Percentiles rank a stretch among this genome's conserved stretches.
phyloP scores from a whole-genome alignment of 2,329 filamentous ascomycete genomes.

The Cladosporium sphaerospermum region DNA sequence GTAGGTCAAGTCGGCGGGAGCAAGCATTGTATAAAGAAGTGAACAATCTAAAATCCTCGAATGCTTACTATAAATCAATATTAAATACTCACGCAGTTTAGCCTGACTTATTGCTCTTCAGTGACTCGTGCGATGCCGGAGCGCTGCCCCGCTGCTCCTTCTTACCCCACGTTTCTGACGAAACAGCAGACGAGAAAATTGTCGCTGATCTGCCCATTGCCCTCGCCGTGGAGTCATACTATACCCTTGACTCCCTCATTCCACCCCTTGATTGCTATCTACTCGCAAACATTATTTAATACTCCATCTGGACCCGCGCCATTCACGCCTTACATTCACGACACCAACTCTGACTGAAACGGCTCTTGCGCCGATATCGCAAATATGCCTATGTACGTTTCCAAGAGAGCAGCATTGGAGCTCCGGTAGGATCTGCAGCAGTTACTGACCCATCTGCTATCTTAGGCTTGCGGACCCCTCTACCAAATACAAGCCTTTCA shows the following conservation, averaged over 20 bases:
- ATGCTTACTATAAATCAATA: no score
- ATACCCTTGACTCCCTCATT: background rate
- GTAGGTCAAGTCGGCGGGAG: no score
- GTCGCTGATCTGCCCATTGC: background rate
- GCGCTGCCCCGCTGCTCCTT: slow-evolving; percentile 1
- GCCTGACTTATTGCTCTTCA: background rate
- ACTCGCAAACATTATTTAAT: background rate
- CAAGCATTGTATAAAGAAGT: no score
- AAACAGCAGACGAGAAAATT: slow-evolving; percentile 6
- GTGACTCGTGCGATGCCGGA: slow-evolving; percentile 3
- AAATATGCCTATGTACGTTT: slow-evolving; percentile 16
- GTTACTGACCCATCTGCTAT: slow-evolving; percentile 1
- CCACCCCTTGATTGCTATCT: slow-evolving; percentile 4
- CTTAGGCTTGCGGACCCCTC: slow-evolving; percentile 65
- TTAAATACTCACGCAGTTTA: no score
- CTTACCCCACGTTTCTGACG: slow-evolving; percentile 8
- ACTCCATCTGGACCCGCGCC: background rate
- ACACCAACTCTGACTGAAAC: background rate
- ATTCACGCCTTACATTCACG: background rate
- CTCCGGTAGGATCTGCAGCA: background rate
- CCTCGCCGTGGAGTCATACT: slow-evolving; percentile 15
- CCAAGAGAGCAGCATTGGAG: background rate
- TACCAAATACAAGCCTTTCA: slow-evolving; percentile 69
- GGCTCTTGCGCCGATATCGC: slow-evolving; percentile 7
- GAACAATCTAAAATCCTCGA: no score